Evolutionary conservation across 1,284 basidiomycete species (phyloP).

Genomic region (Tilletia setariae): DNA sequence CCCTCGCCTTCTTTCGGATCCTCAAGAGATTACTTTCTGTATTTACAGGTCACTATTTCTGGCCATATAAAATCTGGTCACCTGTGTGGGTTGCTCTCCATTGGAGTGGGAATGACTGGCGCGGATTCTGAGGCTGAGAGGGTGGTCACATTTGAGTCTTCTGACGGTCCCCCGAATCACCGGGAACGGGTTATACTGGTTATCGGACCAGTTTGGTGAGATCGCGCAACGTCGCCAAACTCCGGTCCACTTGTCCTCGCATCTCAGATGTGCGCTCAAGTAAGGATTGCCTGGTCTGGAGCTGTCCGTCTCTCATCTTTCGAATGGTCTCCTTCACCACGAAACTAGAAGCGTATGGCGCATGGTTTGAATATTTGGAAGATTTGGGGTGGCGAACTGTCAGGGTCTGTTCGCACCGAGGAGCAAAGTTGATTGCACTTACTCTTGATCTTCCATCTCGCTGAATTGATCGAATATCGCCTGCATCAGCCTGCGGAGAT

Average conservation of each 20-base stretch:
- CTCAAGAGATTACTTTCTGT: too few relatives aligned
- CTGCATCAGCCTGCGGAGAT: constrained; percentile 1
- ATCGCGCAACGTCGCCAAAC: background rate
- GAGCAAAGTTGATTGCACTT: background rate
- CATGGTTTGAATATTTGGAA: background rate
- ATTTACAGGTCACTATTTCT: too few relatives aligned
- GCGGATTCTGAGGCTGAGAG: too few relatives aligned
- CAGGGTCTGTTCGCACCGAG: too few relatives aligned
- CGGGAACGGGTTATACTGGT: too few relatives aligned
- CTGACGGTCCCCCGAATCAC: too few relatives aligned
- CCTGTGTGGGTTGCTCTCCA: too few relatives aligned
- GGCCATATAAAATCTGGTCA: too few relatives aligned
- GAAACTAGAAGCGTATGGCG: background rate
- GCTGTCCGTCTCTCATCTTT: background rate
- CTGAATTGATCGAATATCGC: background rate
- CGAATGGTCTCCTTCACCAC: background rate
- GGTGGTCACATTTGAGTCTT: too few relatives aligned
- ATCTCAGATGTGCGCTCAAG: background rate
- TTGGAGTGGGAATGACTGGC: too few relatives aligned
- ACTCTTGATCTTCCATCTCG: background rate
- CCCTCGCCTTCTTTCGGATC: background rate
- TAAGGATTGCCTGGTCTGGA: background rate
- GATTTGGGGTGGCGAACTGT: too few relatives aligned
- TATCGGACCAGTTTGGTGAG: background rate
- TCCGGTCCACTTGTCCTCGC: background rate